Conservation (phyloP, 768 basidiomycete genomes). For the Boletus pseudopeckii region DNA sequence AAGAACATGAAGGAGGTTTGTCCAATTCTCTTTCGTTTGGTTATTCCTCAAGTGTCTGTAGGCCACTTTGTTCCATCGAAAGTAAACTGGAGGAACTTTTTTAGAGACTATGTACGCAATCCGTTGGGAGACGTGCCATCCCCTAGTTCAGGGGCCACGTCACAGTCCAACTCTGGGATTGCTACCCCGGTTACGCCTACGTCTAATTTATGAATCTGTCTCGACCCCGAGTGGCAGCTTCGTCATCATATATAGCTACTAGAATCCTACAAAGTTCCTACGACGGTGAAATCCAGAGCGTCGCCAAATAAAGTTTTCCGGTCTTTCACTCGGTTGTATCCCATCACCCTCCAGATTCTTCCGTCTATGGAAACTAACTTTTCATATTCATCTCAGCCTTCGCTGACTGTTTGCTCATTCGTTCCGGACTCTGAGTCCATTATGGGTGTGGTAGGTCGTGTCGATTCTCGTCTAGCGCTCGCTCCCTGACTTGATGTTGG, state of each 20-base stretch:
- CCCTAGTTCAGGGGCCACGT: slow-evolving; percentile 34
- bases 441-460: background rate
- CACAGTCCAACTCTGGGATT: slow-evolving; percentile 44
- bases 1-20: slow-evolving; percentile 78
- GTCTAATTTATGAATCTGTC: slow-evolving; percentile 2
- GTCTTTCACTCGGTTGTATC: background rate
- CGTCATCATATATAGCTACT: slow-evolving; percentile 3
- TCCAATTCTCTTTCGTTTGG: slow-evolving; percentile 2
- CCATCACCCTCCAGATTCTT: background rate
- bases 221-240: background rate
- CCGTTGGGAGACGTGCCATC: slow-evolving; percentile 47
- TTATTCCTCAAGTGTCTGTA: slow-evolving; percentile 26
- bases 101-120: slow-evolving; percentile 60
- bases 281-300: background rate
- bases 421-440: background rate
- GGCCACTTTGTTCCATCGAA: slow-evolving; percentile 85
- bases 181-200: slow-evolving; percentile 38
- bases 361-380: background rate
- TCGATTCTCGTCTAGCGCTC: background rate
- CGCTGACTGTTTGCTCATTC: background rate
- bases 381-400: background rate
- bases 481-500: background rate
- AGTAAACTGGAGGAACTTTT: slow-evolving; percentile 70
- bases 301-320: background rate
- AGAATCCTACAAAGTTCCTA: background rate